Conservation (phyloP, 2,329 filamentous ascomycete genomes). For the Aspergillus ochraceus region DNA sequence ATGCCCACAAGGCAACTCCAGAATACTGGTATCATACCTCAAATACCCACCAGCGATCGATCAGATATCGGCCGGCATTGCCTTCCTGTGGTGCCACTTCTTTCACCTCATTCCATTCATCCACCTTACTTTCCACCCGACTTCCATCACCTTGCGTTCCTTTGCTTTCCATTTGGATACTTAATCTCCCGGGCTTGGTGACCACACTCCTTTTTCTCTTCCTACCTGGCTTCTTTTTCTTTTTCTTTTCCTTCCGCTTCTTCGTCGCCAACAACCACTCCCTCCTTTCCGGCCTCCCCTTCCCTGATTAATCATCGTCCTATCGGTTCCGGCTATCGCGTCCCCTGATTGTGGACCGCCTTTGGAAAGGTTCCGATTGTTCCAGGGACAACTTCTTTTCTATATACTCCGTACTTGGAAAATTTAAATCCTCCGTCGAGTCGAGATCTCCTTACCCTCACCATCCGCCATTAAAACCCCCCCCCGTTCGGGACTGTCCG, state of each 20-base stretch:
- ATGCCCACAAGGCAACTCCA: not conserved
- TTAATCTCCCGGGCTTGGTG: not conserved
- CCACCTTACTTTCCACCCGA: not conserved
- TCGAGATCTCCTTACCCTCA: not conserved
- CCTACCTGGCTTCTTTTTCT: not conserved
- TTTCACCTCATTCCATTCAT: not conserved
- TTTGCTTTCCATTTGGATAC: not conserved
- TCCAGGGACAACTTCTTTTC: not conserved
- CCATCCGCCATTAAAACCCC: not conserved
- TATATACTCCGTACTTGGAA: not conserved
- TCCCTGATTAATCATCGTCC: not conserved
- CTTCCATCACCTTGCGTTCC: not conserved
- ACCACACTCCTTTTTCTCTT: not conserved
- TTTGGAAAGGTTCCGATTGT: conserved; percentile 1
- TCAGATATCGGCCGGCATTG: conserved; percentile 4
- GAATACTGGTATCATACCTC: not conserved
- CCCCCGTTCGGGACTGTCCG: not conserved
- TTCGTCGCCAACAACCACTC: not conserved
- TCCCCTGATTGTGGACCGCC: conserved; percentile 8
- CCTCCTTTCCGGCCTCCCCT: not conserved
- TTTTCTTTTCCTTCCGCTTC: not conserved
- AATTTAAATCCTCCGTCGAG: not conserved
- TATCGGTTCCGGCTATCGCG: not conserved
- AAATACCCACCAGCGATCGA: not conserved
- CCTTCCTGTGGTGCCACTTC: conserved; percentile 12